Evolutionary conservation across 805 yeast genomes (phyloP).

Genomic region (Candida boleticola): DNA sequence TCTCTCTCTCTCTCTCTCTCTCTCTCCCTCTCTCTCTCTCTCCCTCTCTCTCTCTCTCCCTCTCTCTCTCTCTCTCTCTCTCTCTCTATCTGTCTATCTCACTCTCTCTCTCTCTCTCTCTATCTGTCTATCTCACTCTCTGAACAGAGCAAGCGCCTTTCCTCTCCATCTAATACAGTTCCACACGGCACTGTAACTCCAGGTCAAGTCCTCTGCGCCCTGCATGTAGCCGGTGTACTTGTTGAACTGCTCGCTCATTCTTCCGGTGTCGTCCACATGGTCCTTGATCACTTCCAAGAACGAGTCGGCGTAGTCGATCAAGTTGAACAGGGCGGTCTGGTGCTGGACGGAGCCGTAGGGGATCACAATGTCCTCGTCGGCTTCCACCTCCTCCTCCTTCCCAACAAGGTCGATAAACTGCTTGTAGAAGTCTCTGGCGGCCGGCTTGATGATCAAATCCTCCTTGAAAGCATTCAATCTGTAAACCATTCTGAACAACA

Average conservation of each 20-base stretch:
- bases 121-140: no score
- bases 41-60: no score
- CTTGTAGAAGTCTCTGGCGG: constrained; percentile 27
- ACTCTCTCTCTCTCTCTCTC: no score
- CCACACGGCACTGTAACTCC: constrained; percentile 85
- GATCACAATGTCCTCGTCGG: constrained; percentile 17
- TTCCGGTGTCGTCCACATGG: constrained; percentile 60
- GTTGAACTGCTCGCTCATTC: constrained; percentile 88
- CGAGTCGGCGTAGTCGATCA: constrained; percentile 63
- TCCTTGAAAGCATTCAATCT: constrained; percentile 36
- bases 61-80: no score
- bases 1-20: no score
- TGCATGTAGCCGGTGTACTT: constrained; percentile 77
- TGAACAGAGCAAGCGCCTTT: constrained; percentile 14
- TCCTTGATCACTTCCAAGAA: constrained; percentile 57
- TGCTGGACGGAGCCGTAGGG: constrained; percentile 44
- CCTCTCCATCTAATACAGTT: constrained; percentile 65
- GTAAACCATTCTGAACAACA: constrained; percentile 54
- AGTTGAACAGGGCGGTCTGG: constrained; percentile 40
- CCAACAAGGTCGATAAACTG: constrained; percentile 27
- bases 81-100: no score
- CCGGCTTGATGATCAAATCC: constrained; percentile 43
- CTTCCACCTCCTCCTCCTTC: constrained; percentile 19
- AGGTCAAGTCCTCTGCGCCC: constrained; percentile 85
- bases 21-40: no score